Base-by-base conservation (phyloP, 2,329 filamentous ascomycete genomes). In the Cladosporium sp. region DNA sequence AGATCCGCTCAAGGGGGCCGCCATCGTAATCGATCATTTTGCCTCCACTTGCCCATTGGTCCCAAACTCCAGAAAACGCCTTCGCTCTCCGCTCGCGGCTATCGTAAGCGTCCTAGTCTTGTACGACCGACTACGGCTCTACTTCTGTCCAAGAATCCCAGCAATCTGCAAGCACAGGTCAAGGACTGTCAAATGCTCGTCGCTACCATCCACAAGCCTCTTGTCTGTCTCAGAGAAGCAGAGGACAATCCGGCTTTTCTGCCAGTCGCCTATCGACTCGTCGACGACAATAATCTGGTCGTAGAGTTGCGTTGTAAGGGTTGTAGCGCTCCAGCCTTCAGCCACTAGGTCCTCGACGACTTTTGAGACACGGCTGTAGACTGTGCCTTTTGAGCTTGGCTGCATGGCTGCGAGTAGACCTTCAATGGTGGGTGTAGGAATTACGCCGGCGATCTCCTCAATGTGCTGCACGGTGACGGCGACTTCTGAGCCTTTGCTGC, bases 211-310 rank as follows among this genome's bases (percentile, higher is more conserved):
- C 5, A 96, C 88, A 49, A 99, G 76, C 64, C 94, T 84, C 80
- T 97, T 97, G 72, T 99, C 94, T 28, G 93, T 82, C 73, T 97
- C 92, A 0, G 92, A 97, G 71, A 99, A 99, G 3, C 93, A 81
- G 62, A 90, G 81, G 50, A 93, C 88, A 60, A 99, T 93, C 72
- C 88, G 88, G 71, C 93, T 95, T 78, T 99, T 99, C 70, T 96
- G 89, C 12, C 84, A 75, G 69, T 97, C 91, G 0, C 86, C 84
- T 22, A 97, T 87, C 7, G 86, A 82, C 73, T 97, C 94, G 69
- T 96, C 91, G 70, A 85, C 90, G 19, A 73, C 60, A 28, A 96
- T 83, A 38, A 97, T 78, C 25, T 83, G 80, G 74, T 94, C 88
- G 70, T 97, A 97, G 42, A 96, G 78, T 81, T 96, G 92, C 17